These are phyloP conservation scores for Solanum chmielewskii DNA, from an alignment of 257 asterid genomes.

Conservation along the genomic window DNA sequence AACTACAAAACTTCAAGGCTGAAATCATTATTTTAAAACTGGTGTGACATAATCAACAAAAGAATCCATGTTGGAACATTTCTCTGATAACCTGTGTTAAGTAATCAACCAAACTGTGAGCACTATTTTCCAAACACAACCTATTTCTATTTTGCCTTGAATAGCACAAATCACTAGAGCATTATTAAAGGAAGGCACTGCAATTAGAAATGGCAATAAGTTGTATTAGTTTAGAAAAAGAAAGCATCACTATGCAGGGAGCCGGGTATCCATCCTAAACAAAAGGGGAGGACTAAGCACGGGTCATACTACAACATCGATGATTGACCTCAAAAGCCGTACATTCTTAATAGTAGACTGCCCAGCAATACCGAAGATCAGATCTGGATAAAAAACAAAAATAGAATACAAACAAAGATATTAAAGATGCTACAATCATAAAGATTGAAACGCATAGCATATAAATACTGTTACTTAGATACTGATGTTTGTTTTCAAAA, in stretches of 20 bases:
- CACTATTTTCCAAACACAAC: neutral
- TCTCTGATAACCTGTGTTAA: too few species aligned
- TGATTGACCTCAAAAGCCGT: neutral
- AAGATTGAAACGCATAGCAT: neutral
- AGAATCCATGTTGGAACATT: neutral
- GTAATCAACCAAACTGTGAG: too few species aligned
- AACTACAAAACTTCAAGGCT: neutral
- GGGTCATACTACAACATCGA: neutral
- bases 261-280: neutral
- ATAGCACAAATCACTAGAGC: neutral
- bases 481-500: neutral
- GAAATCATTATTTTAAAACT: neutral
- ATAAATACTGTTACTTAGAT: neutral
- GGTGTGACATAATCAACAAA: neutral
- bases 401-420: neutral
- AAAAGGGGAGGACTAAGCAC: neutral
- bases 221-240: neutral
- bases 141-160: neutral
- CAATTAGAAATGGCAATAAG: neutral
- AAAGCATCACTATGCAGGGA: neutral
- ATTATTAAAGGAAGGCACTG: neutral
- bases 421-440: neutral
- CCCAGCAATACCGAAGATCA: neutral
- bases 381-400: neutral
- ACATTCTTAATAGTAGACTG: neutral